Percentiles rank a stretch among this genome's conserved stretches.
These are phyloP conservation scores for Aspergillus ostianus DNA, from an alignment of 495 filamentous ascomycete genomes.

Conservation along the genomic window DNA sequence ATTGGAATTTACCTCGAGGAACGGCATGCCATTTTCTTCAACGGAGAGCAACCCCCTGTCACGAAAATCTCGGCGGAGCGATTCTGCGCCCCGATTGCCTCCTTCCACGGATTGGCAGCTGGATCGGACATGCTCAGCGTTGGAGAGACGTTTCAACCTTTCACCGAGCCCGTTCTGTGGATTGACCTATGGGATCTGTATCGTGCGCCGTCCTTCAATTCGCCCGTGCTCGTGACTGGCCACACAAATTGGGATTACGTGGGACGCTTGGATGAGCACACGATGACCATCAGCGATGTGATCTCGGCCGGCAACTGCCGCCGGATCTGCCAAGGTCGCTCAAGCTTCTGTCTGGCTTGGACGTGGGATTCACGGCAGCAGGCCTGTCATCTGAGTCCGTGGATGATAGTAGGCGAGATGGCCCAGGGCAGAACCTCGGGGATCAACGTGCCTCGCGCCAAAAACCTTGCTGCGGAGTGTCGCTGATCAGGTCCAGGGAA, in stretches of 20 bases:
- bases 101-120: constrained; percentile 3
- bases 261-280: constrained; percentile 5
- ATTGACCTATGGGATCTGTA: constrained; percentile 10
- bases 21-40: constrained; percentile 6
- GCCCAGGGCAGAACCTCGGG: constrained; percentile 4
- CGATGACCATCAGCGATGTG: constrained; percentile 3
- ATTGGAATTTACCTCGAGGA: constrained; percentile 9
- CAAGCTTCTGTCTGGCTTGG: constrained; percentile 4
- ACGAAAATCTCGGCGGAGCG: constrained; percentile 2
- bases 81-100: constrained; percentile 6
- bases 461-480: not conserved
- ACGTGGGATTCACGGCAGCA: constrained; percentile 5
- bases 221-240: not conserved
- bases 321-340: constrained; percentile 1
- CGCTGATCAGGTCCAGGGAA: not conserved
- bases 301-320: not conserved
- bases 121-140: constrained; percentile 6
- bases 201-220: not conserved
- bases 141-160: constrained; percentile 2
- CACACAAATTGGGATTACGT: constrained; percentile 8
- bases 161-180: constrained; percentile 2
- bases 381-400: constrained; percentile 6
- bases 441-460: constrained; percentile 8
- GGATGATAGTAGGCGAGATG: not conserved
- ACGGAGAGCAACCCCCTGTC: not conserved